Conservation (phyloP, 257 asterid species). For the Salvia rosmarinus region DNA sequence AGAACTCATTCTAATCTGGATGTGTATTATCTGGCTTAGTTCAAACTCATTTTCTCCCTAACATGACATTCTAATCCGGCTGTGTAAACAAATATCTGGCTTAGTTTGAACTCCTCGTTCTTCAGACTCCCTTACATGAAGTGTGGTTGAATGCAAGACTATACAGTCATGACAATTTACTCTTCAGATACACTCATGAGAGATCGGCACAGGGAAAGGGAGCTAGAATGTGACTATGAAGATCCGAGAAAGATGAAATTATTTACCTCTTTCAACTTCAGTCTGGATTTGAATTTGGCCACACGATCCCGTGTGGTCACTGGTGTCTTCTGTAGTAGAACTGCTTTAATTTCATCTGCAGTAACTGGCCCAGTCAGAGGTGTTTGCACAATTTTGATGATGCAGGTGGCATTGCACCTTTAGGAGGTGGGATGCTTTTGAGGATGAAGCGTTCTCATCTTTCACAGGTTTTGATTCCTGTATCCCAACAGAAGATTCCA, state of each 20-base stretch:
- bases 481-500: slow-evolving; percentile 17
- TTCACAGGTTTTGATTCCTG: slow-evolving; percentile 71
- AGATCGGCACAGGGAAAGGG: not conserved
- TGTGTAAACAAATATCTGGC: not conserved
- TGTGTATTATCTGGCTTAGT: too few relatives aligned
- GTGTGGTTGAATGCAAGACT: not conserved
- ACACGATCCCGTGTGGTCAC: slow-evolving; percentile 97
- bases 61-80: too few relatives aligned
- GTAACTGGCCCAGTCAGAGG: slow-evolving; percentile 76
- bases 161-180: not conserved
- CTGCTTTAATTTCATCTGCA: slow-evolving; percentile 87
- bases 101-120: not conserved
- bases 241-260: too few relatives aligned
- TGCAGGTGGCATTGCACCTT: slow-evolving; percentile 52
- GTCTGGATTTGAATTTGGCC: slow-evolving; percentile 81
- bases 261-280: slow-evolving; percentile 76
- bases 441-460: slow-evolving; percentile 54
- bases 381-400: slow-evolving; percentile 54
- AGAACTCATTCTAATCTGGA: not conserved
- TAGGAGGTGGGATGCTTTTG: slow-evolving; percentile 51
- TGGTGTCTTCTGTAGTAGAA: slow-evolving; percentile 60
- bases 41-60: too few relatives aligned
- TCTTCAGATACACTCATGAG: not conserved
- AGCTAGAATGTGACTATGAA: too few relatives aligned
- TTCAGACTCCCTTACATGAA: not conserved